Percentiles rank a stretch among this genome's conserved stretches.
Evolutionary conservation across 2,329 filamentous ascomycete species (phyloP).

Genomic region (Pleomassaria siparia): DNA sequence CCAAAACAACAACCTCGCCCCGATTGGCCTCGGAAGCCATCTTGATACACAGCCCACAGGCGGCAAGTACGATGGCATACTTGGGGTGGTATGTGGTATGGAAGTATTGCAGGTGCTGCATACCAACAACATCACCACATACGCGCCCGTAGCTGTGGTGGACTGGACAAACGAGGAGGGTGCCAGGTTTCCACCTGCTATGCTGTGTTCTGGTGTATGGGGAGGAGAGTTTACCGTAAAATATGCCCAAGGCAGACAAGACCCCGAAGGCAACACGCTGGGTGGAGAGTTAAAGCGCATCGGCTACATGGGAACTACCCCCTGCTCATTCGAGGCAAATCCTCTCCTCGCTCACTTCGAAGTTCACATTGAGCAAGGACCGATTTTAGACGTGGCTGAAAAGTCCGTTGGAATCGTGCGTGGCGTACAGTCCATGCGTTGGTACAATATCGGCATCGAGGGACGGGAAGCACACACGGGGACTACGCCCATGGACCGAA

Average conservation of each 20-base stretch:
- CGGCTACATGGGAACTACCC: conserved; percentile 8
- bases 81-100: conserved; percentile 16
- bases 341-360: conserved; percentile 75
- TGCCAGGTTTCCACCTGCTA: conserved; percentile 12
- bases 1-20: conserved; percentile 15
- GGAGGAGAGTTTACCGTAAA: conserved; percentile 10
- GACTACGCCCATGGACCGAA: conserved; percentile 10
- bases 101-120: conserved; percentile 12
- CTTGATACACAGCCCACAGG: conserved; percentile 17
- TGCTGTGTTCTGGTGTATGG: conserved; percentile 15
- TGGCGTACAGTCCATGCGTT: conserved; percentile 12
- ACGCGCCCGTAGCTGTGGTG: conserved; percentile 13
- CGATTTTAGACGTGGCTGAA: conserved; percentile 67
- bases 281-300: conserved; percentile 9
- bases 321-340: conserved; percentile 37
- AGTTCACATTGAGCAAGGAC: conserved; percentile 78
- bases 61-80: conserved; percentile 16
- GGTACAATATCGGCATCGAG: conserved; percentile 8
- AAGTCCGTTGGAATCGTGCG: conserved; percentile 7
- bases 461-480: conserved; percentile 12
- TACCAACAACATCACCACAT: conserved; percentile 10
- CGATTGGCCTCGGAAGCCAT: conserved; percentile 14
- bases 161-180: conserved; percentile 22
- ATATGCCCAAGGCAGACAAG: conserved; percentile 8
- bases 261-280: conserved; percentile 8